Evolutionary conservation across 2,329 filamentous ascomycete species (phyloP).

Genomic region (Capronia americana): DNA sequence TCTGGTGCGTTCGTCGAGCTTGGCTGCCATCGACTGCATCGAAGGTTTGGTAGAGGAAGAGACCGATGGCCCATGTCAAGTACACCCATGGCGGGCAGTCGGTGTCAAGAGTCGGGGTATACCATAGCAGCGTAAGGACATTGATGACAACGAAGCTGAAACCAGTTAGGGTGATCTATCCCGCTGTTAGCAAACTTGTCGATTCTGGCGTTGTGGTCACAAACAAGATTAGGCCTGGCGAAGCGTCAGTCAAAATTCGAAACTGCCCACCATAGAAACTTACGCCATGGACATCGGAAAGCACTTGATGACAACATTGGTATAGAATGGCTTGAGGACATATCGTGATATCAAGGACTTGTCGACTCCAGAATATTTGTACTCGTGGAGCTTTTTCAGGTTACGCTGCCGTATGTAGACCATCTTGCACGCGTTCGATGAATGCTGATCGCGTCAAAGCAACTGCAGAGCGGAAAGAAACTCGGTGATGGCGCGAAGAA

Average conservation of each 20-base stretch:
- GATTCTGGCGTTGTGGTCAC: slow-evolving; percentile 7
- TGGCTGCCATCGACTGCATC: slow-evolving; percentile 95
- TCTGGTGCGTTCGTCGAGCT: slow-evolving; percentile 88
- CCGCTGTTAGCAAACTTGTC: slow-evolving; percentile 1
- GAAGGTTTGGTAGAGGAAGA: slow-evolving; percentile 98
- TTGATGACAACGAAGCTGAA: slow-evolving; percentile 91
- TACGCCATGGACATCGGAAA: slow-evolving; percentile 95
- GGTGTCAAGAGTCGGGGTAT: slow-evolving; percentile 89
- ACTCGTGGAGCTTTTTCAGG: slow-evolving; percentile 85
- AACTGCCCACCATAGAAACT: slow-evolving; percentile 45
- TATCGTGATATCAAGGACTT: slow-evolving; percentile 89
- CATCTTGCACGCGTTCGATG: slow-evolving; percentile 59
- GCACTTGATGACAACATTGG: slow-evolving; percentile 87
- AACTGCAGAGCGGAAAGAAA: not conserved
- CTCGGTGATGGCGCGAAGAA: not conserved
- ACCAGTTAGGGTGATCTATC: slow-evolving; percentile 81
- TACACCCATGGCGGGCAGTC: slow-evolving; percentile 97
- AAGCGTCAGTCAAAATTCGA: slow-evolving; percentile 27
- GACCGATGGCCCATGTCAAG: slow-evolving; percentile 82
- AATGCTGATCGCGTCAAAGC: slow-evolving; percentile 5
- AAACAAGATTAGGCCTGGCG: slow-evolving; percentile 62
- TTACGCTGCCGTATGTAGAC: slow-evolving; percentile 94
- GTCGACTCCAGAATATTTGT: slow-evolving; percentile 94
- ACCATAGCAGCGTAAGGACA: slow-evolving; percentile 91
- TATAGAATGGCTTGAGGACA: slow-evolving; percentile 97